Evolutionary conservation across 163 green algal genomes (phyloP).

Genomic region (Volvox carteri): DNA sequence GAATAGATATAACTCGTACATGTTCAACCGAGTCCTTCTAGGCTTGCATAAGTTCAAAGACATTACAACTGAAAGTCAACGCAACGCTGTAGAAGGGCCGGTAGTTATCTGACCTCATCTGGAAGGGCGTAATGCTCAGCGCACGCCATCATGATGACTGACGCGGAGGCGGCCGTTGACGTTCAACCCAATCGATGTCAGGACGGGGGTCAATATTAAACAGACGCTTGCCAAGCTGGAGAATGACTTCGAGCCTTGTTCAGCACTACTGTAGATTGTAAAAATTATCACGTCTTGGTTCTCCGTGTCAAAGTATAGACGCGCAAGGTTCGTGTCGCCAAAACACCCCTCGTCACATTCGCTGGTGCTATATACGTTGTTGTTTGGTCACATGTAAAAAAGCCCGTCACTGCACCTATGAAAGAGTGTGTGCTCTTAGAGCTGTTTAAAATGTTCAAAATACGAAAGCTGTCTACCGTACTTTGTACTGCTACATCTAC

Average conservation of each 20-base stretch:
- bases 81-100: background rate
- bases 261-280: no score
- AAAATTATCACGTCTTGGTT: background rate
- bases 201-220: background rate
- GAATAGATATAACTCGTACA: background rate
- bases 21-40: background rate
- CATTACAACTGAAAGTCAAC: background rate
- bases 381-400: no score
- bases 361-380: background rate
- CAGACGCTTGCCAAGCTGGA: no score
- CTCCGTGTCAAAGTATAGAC: background rate
- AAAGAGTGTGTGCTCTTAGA: no score
- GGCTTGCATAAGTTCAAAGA: background rate
- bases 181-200: background rate
- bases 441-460: no score
- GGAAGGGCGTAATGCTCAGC: slow-evolving; percentile 32
- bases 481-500: background rate
- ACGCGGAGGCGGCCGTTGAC: background rate
- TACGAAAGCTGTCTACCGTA: background rate
- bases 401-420: no score
- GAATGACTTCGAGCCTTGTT: no score
- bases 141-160: slow-evolving; percentile 6
- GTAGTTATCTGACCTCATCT: slow-evolving; percentile 31
- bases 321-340: background rate
- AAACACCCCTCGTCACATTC: background rate